phyloP scores from a whole-genome alignment of 2,329 filamentous ascomycete species.

The Aspergillus oerlinghausenensis region DNA sequence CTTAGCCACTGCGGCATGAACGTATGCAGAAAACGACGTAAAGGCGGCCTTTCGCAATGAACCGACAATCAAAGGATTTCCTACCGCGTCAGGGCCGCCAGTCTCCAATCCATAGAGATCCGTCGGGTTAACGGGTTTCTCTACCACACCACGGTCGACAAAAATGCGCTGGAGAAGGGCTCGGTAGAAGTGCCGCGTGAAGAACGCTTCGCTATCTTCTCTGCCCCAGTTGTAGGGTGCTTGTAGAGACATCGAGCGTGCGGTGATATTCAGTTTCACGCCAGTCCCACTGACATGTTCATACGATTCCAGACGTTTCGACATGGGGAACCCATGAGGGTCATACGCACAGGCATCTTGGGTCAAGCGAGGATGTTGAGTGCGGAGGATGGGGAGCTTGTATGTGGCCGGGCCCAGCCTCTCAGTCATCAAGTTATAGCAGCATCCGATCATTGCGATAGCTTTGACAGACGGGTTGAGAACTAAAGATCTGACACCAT shows the following conservation, averaged over 20 bases:
- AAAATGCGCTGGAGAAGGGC: constrained; percentile 90
- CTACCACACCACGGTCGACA: constrained; percentile 74
- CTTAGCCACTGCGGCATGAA: constrained; percentile 75
- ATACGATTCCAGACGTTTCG: constrained; percentile 58
- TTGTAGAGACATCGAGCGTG: constrained; percentile 96
- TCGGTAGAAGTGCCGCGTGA: constrained; percentile 88
- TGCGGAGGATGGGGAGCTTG: constrained; percentile 74
- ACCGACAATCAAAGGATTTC: constrained; percentile 81
- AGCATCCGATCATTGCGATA: constrained; percentile 96
- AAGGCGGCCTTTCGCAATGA: constrained; percentile 79
- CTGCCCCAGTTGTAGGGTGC: constrained; percentile 88
- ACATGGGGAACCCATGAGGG: constrained; percentile 93
- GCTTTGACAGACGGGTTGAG: constrained; percentile 79
- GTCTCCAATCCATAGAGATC: constrained; percentile 24
- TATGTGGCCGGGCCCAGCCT: constrained; percentile 80
- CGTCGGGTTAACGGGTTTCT: constrained; percentile 43
- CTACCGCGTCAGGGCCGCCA: constrained; percentile 33
- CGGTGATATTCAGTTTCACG: constrained; percentile 87
- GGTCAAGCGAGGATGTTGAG: constrained; percentile 65
- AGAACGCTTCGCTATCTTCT: constrained; percentile 78
- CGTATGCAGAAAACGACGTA: constrained; percentile 67
- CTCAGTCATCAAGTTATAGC: constrained; percentile 95
- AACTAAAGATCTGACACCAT: constrained; percentile 79
- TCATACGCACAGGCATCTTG: constrained; percentile 70
- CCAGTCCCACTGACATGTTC: constrained; percentile 54